Evolutionary conservation across 306 rosid genomes (phyloP), one percentile per base, ranked within the genome.

Genomic region (Vicia sativa): DNA sequence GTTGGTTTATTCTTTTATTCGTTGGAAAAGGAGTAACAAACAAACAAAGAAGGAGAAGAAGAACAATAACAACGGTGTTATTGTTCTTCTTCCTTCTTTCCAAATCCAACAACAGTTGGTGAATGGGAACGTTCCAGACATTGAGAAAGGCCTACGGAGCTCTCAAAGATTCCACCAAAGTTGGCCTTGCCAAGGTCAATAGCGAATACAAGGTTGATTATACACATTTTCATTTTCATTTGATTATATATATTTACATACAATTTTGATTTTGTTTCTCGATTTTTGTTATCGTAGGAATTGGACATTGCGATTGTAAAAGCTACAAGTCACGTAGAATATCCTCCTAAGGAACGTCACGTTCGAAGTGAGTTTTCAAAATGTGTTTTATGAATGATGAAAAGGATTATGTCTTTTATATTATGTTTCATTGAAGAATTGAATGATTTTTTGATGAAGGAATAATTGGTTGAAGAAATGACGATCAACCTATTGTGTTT

Each of bases 131-230:
- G 25, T 89, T 84, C 67, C 72, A 85, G 58, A 87, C 82, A 86
- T 88, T 83, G 8, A 81, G 95, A 71, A 93, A 87, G 62, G 97
- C 96, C 63, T 90, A 88, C 74, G 98, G 98, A 76, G 98, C 96
- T 82, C 85, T 93, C 67, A 93, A 93, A 69, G 98, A 93, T 62
- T 80, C 96, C 31, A 93, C 98, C 81, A 90, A 38, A 82, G 98
- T 93, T 77, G 98, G 98, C 82, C 87, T 93, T n/a, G 96, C 96
- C 76, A 93, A 93, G 80, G 91, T 93, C 83, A 86, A 88, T 18
- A 93, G 97, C 79, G 98, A 93, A 58, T 85, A 78, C 82, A 93
- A 90, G 97, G 98, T 92, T 35, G 0, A 7, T 5, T 5, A 7
- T 52, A 2, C 9, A 60, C 37, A n/a, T 71, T 50, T 37, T 21